Base-by-base conservation (phyloP, 768 basidiomycete genomes). In the Trametes gibbosa region DNA sequence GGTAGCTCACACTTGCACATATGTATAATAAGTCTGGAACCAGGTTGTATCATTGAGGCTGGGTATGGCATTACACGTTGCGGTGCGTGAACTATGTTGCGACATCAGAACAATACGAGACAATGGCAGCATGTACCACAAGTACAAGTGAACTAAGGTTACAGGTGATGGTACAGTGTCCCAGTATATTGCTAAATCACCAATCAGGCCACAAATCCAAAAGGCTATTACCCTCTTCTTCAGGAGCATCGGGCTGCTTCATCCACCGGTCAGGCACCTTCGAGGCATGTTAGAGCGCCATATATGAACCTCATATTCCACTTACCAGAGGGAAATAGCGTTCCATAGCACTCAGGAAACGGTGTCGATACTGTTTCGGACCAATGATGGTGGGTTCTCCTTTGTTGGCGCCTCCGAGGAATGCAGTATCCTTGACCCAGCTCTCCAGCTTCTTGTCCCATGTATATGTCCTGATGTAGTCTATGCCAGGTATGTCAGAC, bases 361-460 rank as follows among this genome's bases (percentile, higher is more conserved):
- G 82, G 56, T 92, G 89, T 66, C 91, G 81, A 76, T 98, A 98
- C 72, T 95, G 92, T 69, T 87, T 94, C 2, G 96, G 96, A 3
- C 95, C 96, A 24, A 98, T 91, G 66, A 99, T 95, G 0, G 96
- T 98, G 0, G 97, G 96, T 63, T 96, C 96, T 10, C 93, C 94
- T 66, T 82, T 87, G 42, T 85, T 86, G 43, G 83, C 81, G 21
- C 84, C 89, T 46, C 92, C 95, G 23, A 98, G 77, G 73, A 95
- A 94, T 0, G 91, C 82, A 2, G 92, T 88, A 66, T 98, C 97
- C 69, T 98, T 99, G 43, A 98, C 93, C 95, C 93, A 97, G 60
- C 89, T 98, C 75, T 98, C 97, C 17, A 99, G 77, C 66, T 94
- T 95, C 77, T 99, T 99, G 77, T 99, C 97, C 94, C 94, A 97